These are phyloP conservation scores for Zygotorulaspora mrakii DNA, from an alignment of 1,139 yeast species.

Conservation along the genomic window DNA sequence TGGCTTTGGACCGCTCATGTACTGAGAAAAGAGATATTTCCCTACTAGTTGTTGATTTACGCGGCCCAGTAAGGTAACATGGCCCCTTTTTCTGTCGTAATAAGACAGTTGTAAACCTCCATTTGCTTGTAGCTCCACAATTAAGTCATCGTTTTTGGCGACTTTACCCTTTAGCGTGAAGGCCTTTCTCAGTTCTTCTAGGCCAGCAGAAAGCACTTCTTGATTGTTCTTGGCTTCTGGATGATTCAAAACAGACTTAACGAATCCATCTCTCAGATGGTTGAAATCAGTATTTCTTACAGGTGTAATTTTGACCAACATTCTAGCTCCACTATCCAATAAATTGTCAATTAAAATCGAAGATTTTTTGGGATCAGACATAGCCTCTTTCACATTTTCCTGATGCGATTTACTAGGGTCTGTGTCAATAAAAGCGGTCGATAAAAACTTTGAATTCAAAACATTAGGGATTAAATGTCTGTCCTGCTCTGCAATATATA, in stretches of 20 bases:
- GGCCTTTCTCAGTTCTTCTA: slow-evolving; percentile 51
- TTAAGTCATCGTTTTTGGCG: slow-evolving; percentile 56
- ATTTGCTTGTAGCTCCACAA: slow-evolving; percentile 46
- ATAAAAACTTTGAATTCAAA: slow-evolving; percentile 42
- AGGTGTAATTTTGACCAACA: slow-evolving; percentile 76
- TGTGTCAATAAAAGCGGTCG: slow-evolving; percentile 36
- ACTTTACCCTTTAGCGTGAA: slow-evolving; percentile 58
- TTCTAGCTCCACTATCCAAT: slow-evolving; percentile 56
- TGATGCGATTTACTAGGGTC: slow-evolving; percentile 37
- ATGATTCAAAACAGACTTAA: slow-evolving; percentile 52
- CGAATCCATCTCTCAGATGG: slow-evolving; percentile 84
- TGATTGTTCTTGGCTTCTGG: slow-evolving; percentile 39
- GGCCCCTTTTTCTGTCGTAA: slow-evolving; percentile 37
- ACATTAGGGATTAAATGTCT: slow-evolving; percentile 45
- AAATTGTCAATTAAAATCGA: slow-evolving; percentile 51
- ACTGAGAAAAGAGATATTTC: slow-evolving; percentile 52
- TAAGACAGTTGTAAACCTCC: slow-evolving; percentile 49
- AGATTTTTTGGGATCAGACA: slow-evolving; percentile 56
- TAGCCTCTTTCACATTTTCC: slow-evolving; percentile 54
- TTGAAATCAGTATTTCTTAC: slow-evolving; percentile 84
- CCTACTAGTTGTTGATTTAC: slow-evolving; percentile 52
- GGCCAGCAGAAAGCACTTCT: slow-evolving; percentile 45
- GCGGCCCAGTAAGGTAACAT: slow-evolving; percentile 41
- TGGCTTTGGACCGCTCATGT: slow-evolving; percentile 57
- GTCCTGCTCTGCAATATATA: slow-evolving; percentile 67